Evolutionary conservation across 257 asterid species (phyloP).

Genomic region (Petrea volubilis): DNA sequence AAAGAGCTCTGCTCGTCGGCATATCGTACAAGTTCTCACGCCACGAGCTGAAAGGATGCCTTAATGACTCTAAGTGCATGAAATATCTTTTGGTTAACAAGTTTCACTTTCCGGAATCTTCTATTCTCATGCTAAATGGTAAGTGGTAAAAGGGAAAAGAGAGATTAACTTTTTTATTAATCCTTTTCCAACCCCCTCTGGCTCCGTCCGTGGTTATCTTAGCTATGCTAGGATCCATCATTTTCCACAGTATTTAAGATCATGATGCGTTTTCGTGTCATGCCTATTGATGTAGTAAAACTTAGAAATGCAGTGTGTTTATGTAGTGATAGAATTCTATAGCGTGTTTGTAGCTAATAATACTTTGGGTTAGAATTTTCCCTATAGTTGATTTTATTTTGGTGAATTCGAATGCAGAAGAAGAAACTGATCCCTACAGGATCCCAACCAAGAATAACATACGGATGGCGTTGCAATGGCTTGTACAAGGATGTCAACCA

Average conservation of each 20-base stretch:
- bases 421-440: conserved; percentile 82
- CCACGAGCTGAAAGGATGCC: conserved; percentile 92
- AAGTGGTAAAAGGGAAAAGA: conserved; percentile 20
- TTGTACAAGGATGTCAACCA: conserved; percentile 88
- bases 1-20: conserved; percentile 91
- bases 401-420: conserved; percentile 62
- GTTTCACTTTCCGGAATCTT: conserved; percentile 85
- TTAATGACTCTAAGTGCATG: conserved; percentile 98
- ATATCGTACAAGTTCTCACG: conserved; percentile 73
- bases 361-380: too few relatives aligned
- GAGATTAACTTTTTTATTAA: background rate
- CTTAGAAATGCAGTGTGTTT: background rate
- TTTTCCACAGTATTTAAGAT: too few relatives aligned
- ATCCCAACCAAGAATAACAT: conserved; percentile 81
- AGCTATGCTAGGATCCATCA: background rate
- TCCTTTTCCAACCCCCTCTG: background rate
- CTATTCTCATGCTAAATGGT: conserved; percentile 92
- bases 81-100: conserved; percentile 63
- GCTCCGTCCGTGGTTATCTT: too few relatives aligned
- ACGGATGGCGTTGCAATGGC: conserved; percentile 91
- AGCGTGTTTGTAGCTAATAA: too few relatives aligned
- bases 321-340: too few relatives aligned
- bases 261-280: too few relatives aligned
- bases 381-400: conserved; percentile 23
- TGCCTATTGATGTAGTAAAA: too few relatives aligned